phyloP scores from a whole-genome alignment of 352 stramenopile genomes.

The Phytophthora pistaciae region DNA sequence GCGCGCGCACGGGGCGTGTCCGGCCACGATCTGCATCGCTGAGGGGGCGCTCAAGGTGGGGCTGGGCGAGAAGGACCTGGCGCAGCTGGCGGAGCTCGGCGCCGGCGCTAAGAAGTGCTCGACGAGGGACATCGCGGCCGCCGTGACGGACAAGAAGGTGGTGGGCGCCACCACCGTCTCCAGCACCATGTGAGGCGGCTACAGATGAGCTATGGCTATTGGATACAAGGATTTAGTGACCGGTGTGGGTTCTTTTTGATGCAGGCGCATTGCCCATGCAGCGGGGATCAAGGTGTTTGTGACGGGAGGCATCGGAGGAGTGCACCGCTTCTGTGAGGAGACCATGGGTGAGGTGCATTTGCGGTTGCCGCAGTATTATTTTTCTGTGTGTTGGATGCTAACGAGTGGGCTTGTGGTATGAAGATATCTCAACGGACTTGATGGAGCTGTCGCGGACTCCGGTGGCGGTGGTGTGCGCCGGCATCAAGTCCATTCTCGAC shows the following conservation, averaged over 20 bases:
- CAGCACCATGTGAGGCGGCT: constrained; percentile 90
- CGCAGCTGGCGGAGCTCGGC: constrained; percentile 72
- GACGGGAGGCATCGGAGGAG: constrained; percentile 97
- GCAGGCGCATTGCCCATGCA: constrained; percentile 91
- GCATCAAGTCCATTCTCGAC: constrained; percentile 99
- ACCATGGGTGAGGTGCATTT: constrained; percentile 79
- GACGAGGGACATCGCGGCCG: constrained; percentile 84
- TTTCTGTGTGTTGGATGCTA: not conserved
- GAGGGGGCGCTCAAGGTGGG: constrained; percentile 91
- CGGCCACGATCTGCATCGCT: constrained; percentile 98
- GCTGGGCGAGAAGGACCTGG: constrained; percentile 64
- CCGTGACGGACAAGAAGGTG: constrained; percentile 72
- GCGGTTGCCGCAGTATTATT: not conserved
- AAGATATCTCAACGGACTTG: constrained; percentile 97
- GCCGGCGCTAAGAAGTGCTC: constrained; percentile 77
- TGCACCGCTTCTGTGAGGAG: constrained; percentile 95
- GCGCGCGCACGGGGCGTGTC: constrained; percentile 82
- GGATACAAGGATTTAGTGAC: not conserved
- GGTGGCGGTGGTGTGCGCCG: constrained; percentile 97
- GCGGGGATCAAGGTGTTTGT: constrained; percentile 98
- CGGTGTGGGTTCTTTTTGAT: not conserved
- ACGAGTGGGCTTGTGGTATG: not conserved
- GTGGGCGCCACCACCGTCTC: constrained; percentile 97
- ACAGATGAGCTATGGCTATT: not conserved
- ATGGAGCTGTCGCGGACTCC: constrained; percentile 96